Conservation (phyloP, 106 monocot genomes). For the Ottelia alismoides region DNA sequence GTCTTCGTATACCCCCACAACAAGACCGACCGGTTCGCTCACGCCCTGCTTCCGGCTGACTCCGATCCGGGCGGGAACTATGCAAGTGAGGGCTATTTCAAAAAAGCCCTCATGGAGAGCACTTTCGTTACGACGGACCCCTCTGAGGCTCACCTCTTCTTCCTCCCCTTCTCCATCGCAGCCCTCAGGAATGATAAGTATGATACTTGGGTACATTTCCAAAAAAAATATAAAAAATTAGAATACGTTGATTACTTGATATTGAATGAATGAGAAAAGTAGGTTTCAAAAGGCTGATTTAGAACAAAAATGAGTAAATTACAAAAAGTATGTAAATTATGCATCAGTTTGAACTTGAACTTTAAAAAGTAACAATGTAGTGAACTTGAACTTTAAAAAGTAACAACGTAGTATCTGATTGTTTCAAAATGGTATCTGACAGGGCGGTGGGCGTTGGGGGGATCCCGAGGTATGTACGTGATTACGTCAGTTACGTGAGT, state of each 20-base stretch:
- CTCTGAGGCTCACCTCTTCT: conserved; percentile 8
- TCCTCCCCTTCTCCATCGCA: conserved; percentile 14
- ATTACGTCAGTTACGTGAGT: conserved; percentile 1
- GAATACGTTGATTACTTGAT: too few relatives aligned
- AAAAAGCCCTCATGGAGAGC: conserved; percentile 11
- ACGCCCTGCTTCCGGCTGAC: conserved; percentile 4
- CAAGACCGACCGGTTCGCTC: neutral
- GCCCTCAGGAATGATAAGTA: conserved; percentile 18
- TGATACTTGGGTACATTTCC: too few relatives aligned
- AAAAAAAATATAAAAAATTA: too few relatives aligned
- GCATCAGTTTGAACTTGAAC: too few relatives aligned
- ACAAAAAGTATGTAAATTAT: too few relatives aligned
- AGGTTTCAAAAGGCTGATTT: too few relatives aligned
- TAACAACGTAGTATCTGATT: too few relatives aligned
- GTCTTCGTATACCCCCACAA: conserved; percentile 18
- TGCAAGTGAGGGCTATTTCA: conserved; percentile 16
- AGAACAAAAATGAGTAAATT: too few relatives aligned
- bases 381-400: too few relatives aligned
- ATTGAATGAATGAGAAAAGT: too few relatives aligned
- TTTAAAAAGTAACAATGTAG: too few relatives aligned
- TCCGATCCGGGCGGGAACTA: conserved; percentile 12
- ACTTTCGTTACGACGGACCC: conserved; percentile 1
- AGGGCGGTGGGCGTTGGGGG: conserved; percentile 4
- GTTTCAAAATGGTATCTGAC: too few relatives aligned
- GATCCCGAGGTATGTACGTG: conserved; percentile 4